A percentile compares a stretch with the other conserved stretches of the same genome.
Conservation (phyloP, 148 eudicot genomes). For the Polygonum maritimum region DNA sequence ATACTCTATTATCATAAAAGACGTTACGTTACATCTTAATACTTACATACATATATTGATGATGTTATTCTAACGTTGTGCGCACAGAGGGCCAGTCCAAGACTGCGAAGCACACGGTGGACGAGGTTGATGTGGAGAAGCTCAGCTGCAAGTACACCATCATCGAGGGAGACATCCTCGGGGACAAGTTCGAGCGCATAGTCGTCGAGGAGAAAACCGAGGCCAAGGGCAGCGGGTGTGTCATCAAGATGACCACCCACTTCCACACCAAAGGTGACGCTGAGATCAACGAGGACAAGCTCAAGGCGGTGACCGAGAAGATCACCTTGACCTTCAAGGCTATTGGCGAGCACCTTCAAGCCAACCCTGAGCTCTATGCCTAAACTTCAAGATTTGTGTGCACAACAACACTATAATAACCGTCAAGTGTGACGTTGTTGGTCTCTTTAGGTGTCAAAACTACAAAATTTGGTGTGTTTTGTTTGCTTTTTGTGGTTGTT, state of each 20-base stretch:
- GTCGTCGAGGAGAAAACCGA: slow-evolving; percentile 12
- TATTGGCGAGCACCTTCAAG: slow-evolving; percentile 15
- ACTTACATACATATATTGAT: too few relatives aligned
- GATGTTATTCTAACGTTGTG: too few relatives aligned
- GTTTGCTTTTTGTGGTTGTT: too few relatives aligned
- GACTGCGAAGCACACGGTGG: slow-evolving; percentile 11
- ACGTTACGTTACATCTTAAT: too few relatives aligned
- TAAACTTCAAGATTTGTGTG: not conserved
- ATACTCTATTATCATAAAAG: too few relatives aligned
- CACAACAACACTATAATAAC: too few relatives aligned
- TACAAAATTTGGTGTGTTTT: too few relatives aligned
- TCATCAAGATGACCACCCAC: slow-evolving; percentile 1
- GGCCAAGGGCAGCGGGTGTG: not conserved
- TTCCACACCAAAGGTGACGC: slow-evolving; percentile 6
- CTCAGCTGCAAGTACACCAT: slow-evolving; percentile 6
- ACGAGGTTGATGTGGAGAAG: slow-evolving; percentile 7
- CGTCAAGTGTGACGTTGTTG: not conserved
- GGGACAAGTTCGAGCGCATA: not conserved
- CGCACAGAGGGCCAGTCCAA: not conserved
- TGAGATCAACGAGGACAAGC: slow-evolving; percentile 12
- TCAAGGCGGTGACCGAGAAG: slow-evolving; percentile 12
- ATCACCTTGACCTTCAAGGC: not conserved
- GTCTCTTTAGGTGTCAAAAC: too few relatives aligned
- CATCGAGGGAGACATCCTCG: slow-evolving; percentile 13
- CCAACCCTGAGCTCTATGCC: slow-evolving; percentile 15